Evolutionary conservation across 305 asterid species (phyloP).

Genomic region (Plantago lanceolata): DNA sequence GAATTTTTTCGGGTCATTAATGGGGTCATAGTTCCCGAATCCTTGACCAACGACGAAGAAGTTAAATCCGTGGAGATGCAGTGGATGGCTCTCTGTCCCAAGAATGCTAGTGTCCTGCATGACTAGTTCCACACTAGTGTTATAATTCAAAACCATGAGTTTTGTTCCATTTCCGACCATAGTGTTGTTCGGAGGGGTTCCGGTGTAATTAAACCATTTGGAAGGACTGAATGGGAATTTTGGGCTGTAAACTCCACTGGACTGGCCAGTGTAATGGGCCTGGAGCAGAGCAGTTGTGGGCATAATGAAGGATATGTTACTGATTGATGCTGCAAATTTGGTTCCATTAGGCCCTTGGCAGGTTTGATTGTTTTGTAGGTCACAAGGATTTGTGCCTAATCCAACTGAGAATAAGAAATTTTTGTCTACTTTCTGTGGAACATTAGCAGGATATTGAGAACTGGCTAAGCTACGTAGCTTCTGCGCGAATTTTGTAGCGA

Average conservation of each 20-base stretch:
- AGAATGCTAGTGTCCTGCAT: slow-evolving; percentile 69
- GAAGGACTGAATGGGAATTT: slow-evolving; percentile 42
- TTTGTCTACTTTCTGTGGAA: slow-evolving; percentile 39
- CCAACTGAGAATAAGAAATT: slow-evolving; percentile 46
- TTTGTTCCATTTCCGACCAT: slow-evolving; percentile 48
- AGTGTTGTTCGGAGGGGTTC: slow-evolving; percentile 43
- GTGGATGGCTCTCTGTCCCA: slow-evolving; percentile 63
- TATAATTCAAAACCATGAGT: slow-evolving; percentile 43
- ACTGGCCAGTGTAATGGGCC: slow-evolving; percentile 45
- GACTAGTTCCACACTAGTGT: slow-evolving; percentile 54
- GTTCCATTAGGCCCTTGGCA: slow-evolving; percentile 60
- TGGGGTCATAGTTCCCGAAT: slow-evolving; percentile 55
- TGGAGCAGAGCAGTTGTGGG: slow-evolving; percentile 53
- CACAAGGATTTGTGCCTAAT: slow-evolving; percentile 52
- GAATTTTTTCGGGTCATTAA: slow-evolving; percentile 47
- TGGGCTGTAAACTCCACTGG: slow-evolving; percentile 38
- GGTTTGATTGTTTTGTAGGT: slow-evolving; percentile 26
- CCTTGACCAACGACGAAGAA: slow-evolving; percentile 69
- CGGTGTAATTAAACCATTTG: slow-evolving; percentile 54
- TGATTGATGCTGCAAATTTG: slow-evolving; percentile 48
- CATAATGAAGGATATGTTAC: slow-evolving; percentile 40
- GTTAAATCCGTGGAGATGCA: slow-evolving; percentile 73
- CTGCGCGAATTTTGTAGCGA: slow-evolving; percentile 36
- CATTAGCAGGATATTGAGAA: slow-evolving; percentile 46
- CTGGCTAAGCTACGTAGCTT: slow-evolving; percentile 45